Percentiles rank a stretch among this genome's conserved stretches.
phyloP scores from a whole-genome alignment of 1,139 yeast genomes.

The Saccharomyces hybrid region DNA sequence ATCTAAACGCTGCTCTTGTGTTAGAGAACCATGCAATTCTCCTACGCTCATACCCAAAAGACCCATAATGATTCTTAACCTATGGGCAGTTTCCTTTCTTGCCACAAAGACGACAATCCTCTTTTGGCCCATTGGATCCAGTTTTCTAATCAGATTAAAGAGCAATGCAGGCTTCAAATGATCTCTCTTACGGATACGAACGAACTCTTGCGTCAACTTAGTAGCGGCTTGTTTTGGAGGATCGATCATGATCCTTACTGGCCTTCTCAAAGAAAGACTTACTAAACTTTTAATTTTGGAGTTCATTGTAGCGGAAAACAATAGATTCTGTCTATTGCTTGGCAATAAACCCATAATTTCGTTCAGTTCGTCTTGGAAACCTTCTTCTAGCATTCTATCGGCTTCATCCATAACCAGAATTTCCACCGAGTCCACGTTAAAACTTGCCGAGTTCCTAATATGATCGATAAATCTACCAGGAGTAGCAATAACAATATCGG shows the following conservation, averaged over 20 bases:
- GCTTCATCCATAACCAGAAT: too few relatives aligned
- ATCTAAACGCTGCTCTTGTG: slow-evolving; percentile 90
- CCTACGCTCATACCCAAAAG: slow-evolving; percentile 80
- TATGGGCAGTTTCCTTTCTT: slow-evolving; percentile 54
- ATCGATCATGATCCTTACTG: slow-evolving; percentile 91
- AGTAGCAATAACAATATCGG: slow-evolving; percentile 94
- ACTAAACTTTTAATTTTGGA: slow-evolving; percentile 82
- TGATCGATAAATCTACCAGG: slow-evolving; percentile 97
- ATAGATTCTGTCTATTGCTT: slow-evolving; percentile 80
- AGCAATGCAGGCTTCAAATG: slow-evolving; percentile 74
- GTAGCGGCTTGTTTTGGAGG: slow-evolving; percentile 92
- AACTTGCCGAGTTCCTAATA: slow-evolving; percentile 87
- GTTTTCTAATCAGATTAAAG: slow-evolving; percentile 56
- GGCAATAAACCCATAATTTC: slow-evolving; percentile 86
- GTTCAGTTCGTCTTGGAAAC: slow-evolving; percentile 88
- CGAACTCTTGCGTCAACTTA: slow-evolving; percentile 84
- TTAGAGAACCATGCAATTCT: slow-evolving; percentile 87
- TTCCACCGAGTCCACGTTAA: slow-evolving; percentile 70
- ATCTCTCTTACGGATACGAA: slow-evolving; percentile 87
- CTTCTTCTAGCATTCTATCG: slow-evolving; percentile 73
- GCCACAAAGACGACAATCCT: slow-evolving; percentile 86
- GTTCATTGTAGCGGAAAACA: slow-evolving; percentile 97
- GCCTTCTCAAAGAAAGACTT: slow-evolving; percentile 77
- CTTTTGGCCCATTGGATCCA: slow-evolving; percentile 52
- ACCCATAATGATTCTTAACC: slow-evolving; percentile 53